phyloP scores from a whole-genome alignment of 1,284 basidiomycete genomes.

The Cutaneotrichosporon sp. region DNA sequence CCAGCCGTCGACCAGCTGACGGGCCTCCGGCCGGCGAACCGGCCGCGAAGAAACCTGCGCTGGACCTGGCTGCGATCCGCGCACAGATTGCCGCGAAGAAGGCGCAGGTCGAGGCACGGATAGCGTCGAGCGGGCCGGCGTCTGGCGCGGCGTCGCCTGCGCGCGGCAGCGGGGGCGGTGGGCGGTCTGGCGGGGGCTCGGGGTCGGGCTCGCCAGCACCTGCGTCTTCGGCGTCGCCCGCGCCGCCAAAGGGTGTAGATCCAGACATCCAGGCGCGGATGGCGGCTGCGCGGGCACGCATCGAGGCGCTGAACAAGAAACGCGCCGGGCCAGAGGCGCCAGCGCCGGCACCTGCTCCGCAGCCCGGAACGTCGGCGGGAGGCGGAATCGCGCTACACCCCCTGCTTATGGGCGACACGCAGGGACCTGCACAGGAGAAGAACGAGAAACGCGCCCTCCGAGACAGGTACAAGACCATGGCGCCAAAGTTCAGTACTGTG shows the following conservation, averaged over 20 bases:
- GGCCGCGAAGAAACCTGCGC: slow-evolving; percentile 18
- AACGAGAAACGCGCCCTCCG: slow-evolving; percentile 40
- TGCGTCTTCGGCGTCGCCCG: slow-evolving; percentile 24
- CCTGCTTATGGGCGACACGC: slow-evolving; percentile 62
- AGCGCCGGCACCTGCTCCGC: slow-evolving; percentile 4
- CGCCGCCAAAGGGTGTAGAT: slow-evolving; percentile 37
- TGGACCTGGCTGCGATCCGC: slow-evolving; percentile 33
- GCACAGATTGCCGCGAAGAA: slow-evolving; percentile 80
- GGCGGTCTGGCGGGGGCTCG: slow-evolving; percentile 5
- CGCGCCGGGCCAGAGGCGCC: not conserved
- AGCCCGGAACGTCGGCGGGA: slow-evolving; percentile 17
- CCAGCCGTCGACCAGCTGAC: slow-evolving; percentile 7
- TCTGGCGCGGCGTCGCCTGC: slow-evolving; percentile 21
- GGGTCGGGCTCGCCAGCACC: slow-evolving; percentile 25
- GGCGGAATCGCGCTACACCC: slow-evolving; percentile 70
- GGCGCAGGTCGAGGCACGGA: slow-evolving; percentile 63
- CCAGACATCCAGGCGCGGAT: slow-evolving; percentile 65
- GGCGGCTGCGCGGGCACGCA: slow-evolving; percentile 70
- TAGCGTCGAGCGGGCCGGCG: slow-evolving; percentile 44
- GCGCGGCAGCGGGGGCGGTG: not conserved
- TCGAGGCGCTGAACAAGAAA: slow-evolving; percentile 61
- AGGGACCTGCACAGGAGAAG: slow-evolving; percentile 24
- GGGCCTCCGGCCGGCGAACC: slow-evolving; percentile 19
- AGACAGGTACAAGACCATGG: slow-evolving; percentile 82
- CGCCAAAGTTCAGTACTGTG: slow-evolving; percentile 91